phyloP scores from a whole-genome alignment of 768 basidiomycete genomes.

The Mycena rebaudengoi region DNA sequence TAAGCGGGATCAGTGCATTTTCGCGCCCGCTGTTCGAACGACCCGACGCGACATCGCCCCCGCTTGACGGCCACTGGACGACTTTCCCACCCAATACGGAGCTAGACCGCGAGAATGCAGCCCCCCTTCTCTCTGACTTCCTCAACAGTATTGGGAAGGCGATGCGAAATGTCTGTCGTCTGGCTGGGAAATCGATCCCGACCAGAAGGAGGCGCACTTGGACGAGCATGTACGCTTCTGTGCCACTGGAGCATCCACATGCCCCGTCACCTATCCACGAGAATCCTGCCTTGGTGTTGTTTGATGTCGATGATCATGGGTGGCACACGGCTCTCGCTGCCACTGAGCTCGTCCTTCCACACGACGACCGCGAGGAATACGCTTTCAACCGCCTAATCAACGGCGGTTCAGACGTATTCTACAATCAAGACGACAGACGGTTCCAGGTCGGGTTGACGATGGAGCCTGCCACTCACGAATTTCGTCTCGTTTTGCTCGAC shows the following conservation, averaged over 20 bases:
- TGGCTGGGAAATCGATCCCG: not conserved
- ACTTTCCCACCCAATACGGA: not conserved
- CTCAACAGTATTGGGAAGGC: conserved; percentile 2
- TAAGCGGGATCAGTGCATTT: conserved; percentile 1
- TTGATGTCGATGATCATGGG: conserved; percentile 5
- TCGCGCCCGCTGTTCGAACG: not conserved
- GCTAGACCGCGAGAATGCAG: not conserved
- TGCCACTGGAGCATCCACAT: no score
- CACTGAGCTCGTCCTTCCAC: not conserved
- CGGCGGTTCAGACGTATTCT: conserved; percentile 5
- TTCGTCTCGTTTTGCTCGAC: conserved; percentile 10
- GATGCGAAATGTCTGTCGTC: conserved; percentile 2
- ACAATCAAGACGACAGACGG: conserved; percentile 15
- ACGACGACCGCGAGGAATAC: not conserved
- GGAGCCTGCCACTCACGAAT: not conserved
- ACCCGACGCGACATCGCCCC: not conserved
- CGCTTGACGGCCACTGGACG: not conserved
- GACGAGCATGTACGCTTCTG: conserved; percentile 1
- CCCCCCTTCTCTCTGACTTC: conserved; percentile 1
- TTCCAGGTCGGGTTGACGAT: conserved; percentile 16
- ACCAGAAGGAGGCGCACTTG: conserved; percentile 10
- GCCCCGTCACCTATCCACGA: no score
- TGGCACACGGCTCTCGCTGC: not conserved
- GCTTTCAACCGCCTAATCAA: conserved; percentile 2
- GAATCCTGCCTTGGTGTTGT: conserved; percentile 14